Percentiles rank a stretch among this genome's conserved stretches.
Evolutionary conservation across 345 rosid genomes (phyloP).

Genomic region (Moricandia moricandioides): DNA sequence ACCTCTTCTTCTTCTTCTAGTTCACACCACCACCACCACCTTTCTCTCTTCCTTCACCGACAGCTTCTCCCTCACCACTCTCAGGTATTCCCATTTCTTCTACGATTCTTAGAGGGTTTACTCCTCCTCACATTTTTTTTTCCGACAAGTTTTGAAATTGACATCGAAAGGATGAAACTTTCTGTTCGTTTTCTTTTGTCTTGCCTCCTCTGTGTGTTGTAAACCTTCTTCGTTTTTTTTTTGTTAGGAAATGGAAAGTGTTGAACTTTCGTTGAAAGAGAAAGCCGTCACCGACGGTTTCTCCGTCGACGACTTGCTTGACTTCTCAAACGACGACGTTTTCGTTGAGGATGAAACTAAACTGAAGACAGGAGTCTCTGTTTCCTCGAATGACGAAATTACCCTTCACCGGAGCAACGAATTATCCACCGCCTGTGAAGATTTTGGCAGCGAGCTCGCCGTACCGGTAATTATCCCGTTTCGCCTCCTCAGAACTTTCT

Average conservation of each 20-base stretch:
- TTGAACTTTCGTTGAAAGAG: slow-evolving; percentile 49
- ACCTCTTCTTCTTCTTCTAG: slow-evolving; percentile 22
- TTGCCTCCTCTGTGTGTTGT: not conserved
- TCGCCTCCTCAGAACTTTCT: not conserved
- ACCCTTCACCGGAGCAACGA: slow-evolving; percentile 25
- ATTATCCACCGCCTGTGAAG: slow-evolving; percentile 29
- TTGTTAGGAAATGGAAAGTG: slow-evolving; percentile 49
- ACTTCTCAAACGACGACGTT: slow-evolving; percentile 66
- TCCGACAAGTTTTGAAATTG: not conserved
- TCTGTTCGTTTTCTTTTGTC: not conserved
- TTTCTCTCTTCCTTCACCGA: slow-evolving; percentile 26
- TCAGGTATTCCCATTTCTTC: slow-evolving; percentile 1
- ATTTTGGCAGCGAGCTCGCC: slow-evolving; percentile 46
- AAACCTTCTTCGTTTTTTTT: not conserved
- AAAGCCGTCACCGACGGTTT: slow-evolving; percentile 52
- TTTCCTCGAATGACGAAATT: slow-evolving; percentile 13
- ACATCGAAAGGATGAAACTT: not conserved
- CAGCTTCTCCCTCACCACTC: not conserved
- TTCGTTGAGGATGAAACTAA: slow-evolving; percentile 40
- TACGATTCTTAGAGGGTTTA: not conserved
- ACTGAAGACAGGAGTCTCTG: slow-evolving; percentile 11
- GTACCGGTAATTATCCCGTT: slow-evolving; percentile 53
- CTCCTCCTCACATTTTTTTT: not conserved
- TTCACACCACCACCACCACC: slow-evolving; percentile 29
- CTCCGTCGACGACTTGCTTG: slow-evolving; percentile 68